phyloP scores from a whole-genome alignment of 352 stramenopile species.

The Pythium myriotylum region DNA sequence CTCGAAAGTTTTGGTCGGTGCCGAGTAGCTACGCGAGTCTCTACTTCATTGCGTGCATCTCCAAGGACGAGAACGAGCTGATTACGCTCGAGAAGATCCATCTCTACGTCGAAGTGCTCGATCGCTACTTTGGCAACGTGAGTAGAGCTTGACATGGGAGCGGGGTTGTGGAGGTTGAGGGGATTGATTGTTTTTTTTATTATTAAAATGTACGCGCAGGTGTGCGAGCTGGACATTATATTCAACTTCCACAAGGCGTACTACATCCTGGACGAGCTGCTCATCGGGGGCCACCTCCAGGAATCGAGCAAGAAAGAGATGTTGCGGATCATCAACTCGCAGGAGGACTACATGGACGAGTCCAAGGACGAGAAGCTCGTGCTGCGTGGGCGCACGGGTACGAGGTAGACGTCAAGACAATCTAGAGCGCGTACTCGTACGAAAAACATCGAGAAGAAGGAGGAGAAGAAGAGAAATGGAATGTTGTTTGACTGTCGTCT shows the following conservation, averaged over 20 bases:
- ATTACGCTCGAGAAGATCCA: slow-evolving; percentile 98
- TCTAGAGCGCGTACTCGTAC: background rate
- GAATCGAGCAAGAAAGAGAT: slow-evolving; percentile 95
- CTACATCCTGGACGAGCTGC: slow-evolving; percentile 99
- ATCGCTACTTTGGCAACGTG: slow-evolving; percentile 97
- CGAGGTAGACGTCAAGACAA: slow-evolving; percentile 38
- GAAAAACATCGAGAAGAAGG: background rate
- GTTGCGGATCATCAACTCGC: slow-evolving; percentile 85
- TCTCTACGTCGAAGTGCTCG: slow-evolving; percentile 97
- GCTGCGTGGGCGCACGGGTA: slow-evolving; percentile 55
- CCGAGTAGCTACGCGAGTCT: slow-evolving; percentile 96
- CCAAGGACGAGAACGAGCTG: slow-evolving; percentile 97
- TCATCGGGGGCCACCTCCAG: slow-evolving; percentile 97
- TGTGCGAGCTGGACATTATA: slow-evolving; percentile 97
- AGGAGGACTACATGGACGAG: slow-evolving; percentile 92
- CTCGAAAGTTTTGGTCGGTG: background rate
- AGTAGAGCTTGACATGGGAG: slow-evolving; percentile 25
- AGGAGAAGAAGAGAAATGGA: slow-evolving; percentile 11
- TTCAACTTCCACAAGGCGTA: slow-evolving; percentile 99
- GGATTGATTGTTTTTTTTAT: too few species aligned
- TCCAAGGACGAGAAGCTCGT: slow-evolving; percentile 83
- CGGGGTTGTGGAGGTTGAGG: too few species aligned
- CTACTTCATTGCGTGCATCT: slow-evolving; percentile 97
- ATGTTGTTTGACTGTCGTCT: slow-evolving; percentile 26
- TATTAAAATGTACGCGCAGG: slow-evolving; percentile 38